These are phyloP conservation scores for Nothophytophthora sp. DNA, from an alignment of 352 stramenopile genomes.

Conservation along the genomic window DNA sequence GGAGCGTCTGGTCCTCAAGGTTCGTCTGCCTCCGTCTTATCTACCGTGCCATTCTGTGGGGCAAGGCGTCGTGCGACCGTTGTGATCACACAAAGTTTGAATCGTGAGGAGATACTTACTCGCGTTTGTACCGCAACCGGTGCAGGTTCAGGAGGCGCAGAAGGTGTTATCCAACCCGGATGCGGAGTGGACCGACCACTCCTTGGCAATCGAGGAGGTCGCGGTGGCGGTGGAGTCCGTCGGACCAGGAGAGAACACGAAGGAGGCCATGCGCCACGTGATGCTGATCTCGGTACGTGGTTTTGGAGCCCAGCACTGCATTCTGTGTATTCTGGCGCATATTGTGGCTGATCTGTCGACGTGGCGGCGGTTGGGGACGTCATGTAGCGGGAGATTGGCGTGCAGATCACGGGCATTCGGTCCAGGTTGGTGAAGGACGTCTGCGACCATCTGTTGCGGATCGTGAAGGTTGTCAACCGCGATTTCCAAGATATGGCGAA, in stretches of 20 bases:
- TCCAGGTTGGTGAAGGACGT: slow-evolving; percentile 57
- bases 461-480: slow-evolving; percentile 41
- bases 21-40: not conserved
- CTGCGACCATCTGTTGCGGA: slow-evolving; percentile 47
- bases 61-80: not conserved
- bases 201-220: slow-evolving; percentile 41
- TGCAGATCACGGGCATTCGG: slow-evolving; percentile 43
- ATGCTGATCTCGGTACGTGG: slow-evolving; percentile 46
- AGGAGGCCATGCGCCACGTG: slow-evolving; percentile 39
- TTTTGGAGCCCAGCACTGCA: not conserved
- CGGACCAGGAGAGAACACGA: slow-evolving; percentile 12
- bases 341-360: not conserved
- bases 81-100: not conserved
- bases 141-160: slow-evolving; percentile 44
- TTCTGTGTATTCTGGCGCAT: not conserved
- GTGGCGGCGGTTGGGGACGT: not conserved
- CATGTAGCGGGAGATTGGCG: slow-evolving; percentile 36
- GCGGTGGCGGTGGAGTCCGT: slow-evolving; percentile 48
- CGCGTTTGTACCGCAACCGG: slow-evolving; percentile 3
- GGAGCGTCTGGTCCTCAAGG: slow-evolving; percentile 20
- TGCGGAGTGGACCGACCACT: slow-evolving; percentile 46
- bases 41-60: not conserved
- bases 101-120: not conserved
- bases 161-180: slow-evolving; percentile 26
- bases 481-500: slow-evolving; percentile 65